A percentile compares a stretch with the other conserved stretches of the same genome.
Evolutionary conservation across 2,329 filamentous ascomycete species (phyloP).

Genomic region (Aspergillus alliaceus): DNA sequence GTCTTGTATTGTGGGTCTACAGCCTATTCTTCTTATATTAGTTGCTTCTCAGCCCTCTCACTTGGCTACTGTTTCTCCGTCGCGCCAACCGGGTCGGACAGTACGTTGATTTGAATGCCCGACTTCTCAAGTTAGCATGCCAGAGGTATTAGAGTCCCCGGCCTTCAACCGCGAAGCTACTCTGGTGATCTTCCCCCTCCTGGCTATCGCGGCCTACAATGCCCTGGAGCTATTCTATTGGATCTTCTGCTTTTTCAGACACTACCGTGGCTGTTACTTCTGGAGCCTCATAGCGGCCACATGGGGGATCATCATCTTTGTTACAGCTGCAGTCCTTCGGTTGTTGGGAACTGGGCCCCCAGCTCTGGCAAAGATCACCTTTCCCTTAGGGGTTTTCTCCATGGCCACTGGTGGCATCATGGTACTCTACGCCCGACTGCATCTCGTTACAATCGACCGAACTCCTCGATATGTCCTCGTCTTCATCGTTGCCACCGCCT

Average conservation of each 20-base stretch:
- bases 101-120: not conserved
- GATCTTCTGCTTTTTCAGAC: constrained; percentile 45
- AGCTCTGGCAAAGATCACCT: not conserved
- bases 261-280: constrained; percentile 46
- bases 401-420: constrained; percentile 42
- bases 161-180: not conserved
- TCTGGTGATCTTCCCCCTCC: constrained; percentile 2
- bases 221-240: constrained; percentile 44
- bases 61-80: not conserved
- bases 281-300: constrained; percentile 44
- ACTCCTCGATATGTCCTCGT: constrained; percentile 35
- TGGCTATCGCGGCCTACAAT: constrained; percentile 34
- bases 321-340: constrained; percentile 23
- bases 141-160: not conserved
- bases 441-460: constrained; percentile 38
- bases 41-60: not conserved
- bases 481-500: constrained; percentile 42
- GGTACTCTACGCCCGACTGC: constrained; percentile 48
- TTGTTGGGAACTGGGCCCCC: not conserved
- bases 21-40: not conserved
- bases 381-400: constrained; percentile 34
- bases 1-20: not conserved
- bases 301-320: constrained; percentile 34
- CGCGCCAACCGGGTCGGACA: not conserved
- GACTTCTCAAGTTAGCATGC: not conserved